These are phyloP conservation scores for Boletus pseudopeckii DNA, from an alignment of 768 basidiomycete species.

Conservation along the genomic window DNA sequence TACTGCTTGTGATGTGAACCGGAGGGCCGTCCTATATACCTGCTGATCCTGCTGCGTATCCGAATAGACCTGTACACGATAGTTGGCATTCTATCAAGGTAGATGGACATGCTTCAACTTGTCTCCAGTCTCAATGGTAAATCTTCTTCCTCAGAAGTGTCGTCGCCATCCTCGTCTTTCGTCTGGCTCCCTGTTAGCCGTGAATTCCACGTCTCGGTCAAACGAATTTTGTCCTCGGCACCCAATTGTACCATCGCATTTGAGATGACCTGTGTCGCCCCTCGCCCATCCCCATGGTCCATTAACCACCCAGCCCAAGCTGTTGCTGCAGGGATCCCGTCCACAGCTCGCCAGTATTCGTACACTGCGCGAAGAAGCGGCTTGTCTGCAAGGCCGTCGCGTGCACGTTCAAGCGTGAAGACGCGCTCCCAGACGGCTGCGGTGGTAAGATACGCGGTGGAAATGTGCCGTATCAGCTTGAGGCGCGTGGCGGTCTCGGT, in stretches of 20 bases:
- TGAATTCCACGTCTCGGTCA: constrained; percentile 37
- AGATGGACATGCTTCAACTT: not conserved
- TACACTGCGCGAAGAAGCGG: constrained; percentile 30
- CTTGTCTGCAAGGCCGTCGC: constrained; percentile 16
- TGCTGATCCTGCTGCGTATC: not conserved
- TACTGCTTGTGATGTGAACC: not conserved
- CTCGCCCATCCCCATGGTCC: constrained; percentile 37
- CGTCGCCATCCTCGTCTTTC: constrained; percentile 9
- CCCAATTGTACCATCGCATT: constrained; percentile 28
- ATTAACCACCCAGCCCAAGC: constrained; percentile 50
- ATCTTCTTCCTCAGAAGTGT: constrained; percentile 8
- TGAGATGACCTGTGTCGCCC: constrained; percentile 38
- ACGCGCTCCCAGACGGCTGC: constrained; percentile 42
- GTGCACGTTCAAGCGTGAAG: constrained; percentile 34
- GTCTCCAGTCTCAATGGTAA: constrained; percentile 15
- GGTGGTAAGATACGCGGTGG: constrained; percentile 40
- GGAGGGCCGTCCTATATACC: not conserved
- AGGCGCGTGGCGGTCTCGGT: constrained; percentile 16
- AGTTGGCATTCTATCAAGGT: not conserved
- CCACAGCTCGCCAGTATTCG: constrained; percentile 41
- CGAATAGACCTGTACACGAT: not conserved
- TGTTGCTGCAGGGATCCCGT: constrained; percentile 37
- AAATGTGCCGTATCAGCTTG: constrained; percentile 40
- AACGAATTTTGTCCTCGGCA: constrained; percentile 27
- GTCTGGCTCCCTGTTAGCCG: constrained; percentile 12